phyloP scores from a whole-genome alignment of 208 protist species.

The Leishmania gerbilli region DNA sequence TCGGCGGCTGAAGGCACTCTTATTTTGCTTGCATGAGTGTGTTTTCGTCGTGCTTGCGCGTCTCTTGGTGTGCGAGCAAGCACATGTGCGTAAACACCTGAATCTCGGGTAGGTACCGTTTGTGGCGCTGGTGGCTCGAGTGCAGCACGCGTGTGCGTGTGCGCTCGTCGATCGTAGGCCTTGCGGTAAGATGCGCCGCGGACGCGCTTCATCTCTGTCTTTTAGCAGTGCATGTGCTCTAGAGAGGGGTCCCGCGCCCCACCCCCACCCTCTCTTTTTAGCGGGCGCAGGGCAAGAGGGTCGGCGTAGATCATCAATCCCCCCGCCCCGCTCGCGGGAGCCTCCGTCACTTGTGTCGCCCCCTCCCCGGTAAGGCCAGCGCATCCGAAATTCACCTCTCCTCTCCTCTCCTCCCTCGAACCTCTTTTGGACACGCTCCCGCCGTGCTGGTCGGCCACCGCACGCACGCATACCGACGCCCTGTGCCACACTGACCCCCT shows the following conservation, averaged over 20 bases:
- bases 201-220: not conserved
- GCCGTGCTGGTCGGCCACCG: not conserved
- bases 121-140: not conserved
- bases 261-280: not conserved
- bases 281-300: not conserved
- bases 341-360: not conserved
- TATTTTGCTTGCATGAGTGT: not conserved
- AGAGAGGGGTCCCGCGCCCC: not conserved
- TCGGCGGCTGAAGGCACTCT: not conserved
- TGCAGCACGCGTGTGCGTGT: not conserved
- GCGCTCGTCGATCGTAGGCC: not conserved
- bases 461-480: not conserved
- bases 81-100: not conserved
- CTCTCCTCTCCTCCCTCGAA: not conserved
- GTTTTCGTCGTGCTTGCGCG: not conserved
- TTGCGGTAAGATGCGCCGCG: not conserved
- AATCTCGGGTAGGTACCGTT: not conserved
- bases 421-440: not conserved
- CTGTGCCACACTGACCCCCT: not conserved
- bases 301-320: not conserved
- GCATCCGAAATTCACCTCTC: not conserved
- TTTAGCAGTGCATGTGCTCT: not conserved
- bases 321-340: not conserved
- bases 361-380: not conserved
- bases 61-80: not conserved